Base-by-base conservation (phyloP, 257 asterid genomes). In the Forsythia viridissima region DNA sequence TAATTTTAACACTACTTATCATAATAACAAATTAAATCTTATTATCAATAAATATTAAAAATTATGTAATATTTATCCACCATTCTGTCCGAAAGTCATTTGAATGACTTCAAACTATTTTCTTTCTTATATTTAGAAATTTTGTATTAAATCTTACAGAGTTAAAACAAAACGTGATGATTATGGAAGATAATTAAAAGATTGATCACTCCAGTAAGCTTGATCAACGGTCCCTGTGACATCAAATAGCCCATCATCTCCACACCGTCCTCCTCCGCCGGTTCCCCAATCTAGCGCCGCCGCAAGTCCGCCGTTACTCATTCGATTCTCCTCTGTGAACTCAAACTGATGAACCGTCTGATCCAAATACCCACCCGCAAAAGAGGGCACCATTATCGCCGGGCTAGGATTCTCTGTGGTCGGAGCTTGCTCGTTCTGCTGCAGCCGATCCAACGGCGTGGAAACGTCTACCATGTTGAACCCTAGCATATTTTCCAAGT, bases 191-290 rank as follows among this genome's bases (percentile, higher is more conserved):
- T 86, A 88, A 85, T 84, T 83, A 20, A 92, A 88, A 55, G 91
- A 82, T 74, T 83, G 91, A 82, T 92, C 94, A 77, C 80, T 83
- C 98, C 97, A 94, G 88, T 92, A 90, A 2, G 89, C 76, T 20
- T 93, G 92, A 88, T 92, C 97, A 37, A 89, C 90, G 67, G 79
- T 81, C 55, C 91, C 94, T 34, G 96, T 75, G 76, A 92, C 85
- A 88, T 92, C 96, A 87, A 86, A 91, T 81, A 92, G 68, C n/a
- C 88, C 91, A 11, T 85, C 91, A 72, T 92, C 96, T 10, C 81
- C 92, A 30, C 18, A 24, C 39, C 69, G 38, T 24, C 39, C 69
- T 24, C 18, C 69, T 10, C 4, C 38, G 37, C 15, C 69, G 4
- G 38, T 86, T 5, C 73, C 89, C 7, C 83, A 85, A 43, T 72